These are phyloP conservation scores for Decorospora gaudefroyi DNA, from an alignment of 2,329 filamentous ascomycete genomes.

Conservation along the genomic window DNA sequence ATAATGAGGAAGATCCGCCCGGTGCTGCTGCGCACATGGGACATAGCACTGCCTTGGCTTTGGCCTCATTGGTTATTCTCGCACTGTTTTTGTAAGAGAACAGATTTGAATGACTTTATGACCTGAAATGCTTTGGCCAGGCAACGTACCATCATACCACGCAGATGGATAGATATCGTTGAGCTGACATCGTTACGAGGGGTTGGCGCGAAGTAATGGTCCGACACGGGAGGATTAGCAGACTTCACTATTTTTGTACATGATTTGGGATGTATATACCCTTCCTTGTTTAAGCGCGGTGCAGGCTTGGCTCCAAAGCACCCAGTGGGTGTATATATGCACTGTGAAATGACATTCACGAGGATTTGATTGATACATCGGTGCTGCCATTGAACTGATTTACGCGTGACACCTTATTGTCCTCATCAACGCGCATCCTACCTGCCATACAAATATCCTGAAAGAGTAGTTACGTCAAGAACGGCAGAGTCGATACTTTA, in stretches of 20 bases:
- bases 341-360: too few relatives aligned
- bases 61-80: slow-evolving; percentile 5
- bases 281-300: too few relatives aligned
- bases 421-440: too few relatives aligned
- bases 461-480: too few relatives aligned
- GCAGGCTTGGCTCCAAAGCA: too few relatives aligned
- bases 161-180: background rate
- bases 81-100: slow-evolving; percentile 5
- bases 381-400: too few relatives aligned
- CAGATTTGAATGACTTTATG: background rate
- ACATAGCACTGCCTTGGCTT: slow-evolving; percentile 1
- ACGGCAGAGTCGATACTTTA: too few relatives aligned
- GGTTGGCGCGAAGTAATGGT: background rate
- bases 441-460: too few relatives aligned
- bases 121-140: background rate
- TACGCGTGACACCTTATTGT: too few relatives aligned
- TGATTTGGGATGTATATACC: slow-evolving; percentile 26
- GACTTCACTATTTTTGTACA: slow-evolving; percentile 15
- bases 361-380: too few relatives aligned
- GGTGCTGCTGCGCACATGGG: slow-evolving; percentile 15
- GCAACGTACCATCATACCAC: background rate
- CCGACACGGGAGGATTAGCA: background rate
- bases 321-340: too few relatives aligned
- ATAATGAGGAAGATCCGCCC: background rate
- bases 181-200: too few relatives aligned